Percentiles rank a stretch among this genome's conserved stretches.
Evolutionary conservation across 1,139 yeast species (phyloP).

Genomic region (Entelexis paramagnoliae): DNA sequence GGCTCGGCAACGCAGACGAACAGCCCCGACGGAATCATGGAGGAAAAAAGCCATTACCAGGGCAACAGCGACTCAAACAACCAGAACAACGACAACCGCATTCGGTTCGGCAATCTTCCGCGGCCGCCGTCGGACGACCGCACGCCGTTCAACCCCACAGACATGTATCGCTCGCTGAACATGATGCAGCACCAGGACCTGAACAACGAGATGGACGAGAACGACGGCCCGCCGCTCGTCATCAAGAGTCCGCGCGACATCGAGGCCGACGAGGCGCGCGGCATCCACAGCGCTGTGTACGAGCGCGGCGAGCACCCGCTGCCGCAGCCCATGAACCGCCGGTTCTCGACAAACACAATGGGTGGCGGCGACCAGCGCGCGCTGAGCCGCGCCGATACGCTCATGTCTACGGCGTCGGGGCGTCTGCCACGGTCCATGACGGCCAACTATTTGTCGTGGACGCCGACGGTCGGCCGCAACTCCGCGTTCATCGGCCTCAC

Average conservation of each 20-base stretch:
- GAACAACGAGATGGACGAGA: slow-evolving; percentile 27
- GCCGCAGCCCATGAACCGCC: slow-evolving; percentile 2
- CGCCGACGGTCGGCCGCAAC: slow-evolving; percentile 89
- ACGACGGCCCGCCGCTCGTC: slow-evolving; percentile 72
- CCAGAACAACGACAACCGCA: slow-evolving; percentile 8
- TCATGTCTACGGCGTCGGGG: slow-evolving; percentile 13
- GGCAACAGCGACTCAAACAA: neutral
- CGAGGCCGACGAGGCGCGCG: slow-evolving; percentile 37
- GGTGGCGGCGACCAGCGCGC: neutral
- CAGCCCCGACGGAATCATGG: neutral
- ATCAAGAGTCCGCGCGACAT: slow-evolving; percentile 67
- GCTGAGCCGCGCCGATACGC: slow-evolving; percentile 14
- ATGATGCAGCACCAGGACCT: slow-evolving; percentile 58
- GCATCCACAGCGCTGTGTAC: slow-evolving; percentile 22
- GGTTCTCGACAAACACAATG: slow-evolving; percentile 4
- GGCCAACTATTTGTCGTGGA: slow-evolving; percentile 66
- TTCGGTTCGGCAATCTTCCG: slow-evolving; percentile 38
- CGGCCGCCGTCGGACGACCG: slow-evolving; percentile 30
- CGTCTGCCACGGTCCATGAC: slow-evolving; percentile 27
- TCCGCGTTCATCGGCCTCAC: slow-evolving; percentile 79
- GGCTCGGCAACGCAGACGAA: slow-evolving; percentile 1
- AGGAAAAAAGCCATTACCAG: neutral
- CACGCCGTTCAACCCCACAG: slow-evolving; percentile 44
- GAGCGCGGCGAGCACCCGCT: slow-evolving; percentile 1
- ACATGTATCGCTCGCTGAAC: slow-evolving; percentile 72